Evolutionary conservation across 805 yeast species (phyloP), one percentile per base, ranked within the genome.

Genomic region (Candida easanensis): DNA sequence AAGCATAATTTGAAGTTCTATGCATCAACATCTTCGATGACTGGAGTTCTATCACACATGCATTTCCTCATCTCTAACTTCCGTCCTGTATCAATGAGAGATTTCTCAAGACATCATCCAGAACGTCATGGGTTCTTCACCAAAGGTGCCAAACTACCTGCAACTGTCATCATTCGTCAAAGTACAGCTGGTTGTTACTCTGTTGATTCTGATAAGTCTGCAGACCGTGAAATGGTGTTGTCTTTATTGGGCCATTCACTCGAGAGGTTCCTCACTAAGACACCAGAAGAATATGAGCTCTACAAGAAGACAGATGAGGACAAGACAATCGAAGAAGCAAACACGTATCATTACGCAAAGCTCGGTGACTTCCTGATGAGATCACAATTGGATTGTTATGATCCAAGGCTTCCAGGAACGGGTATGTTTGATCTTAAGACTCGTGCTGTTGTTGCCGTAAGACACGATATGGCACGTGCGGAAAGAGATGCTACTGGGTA

Each of bases 361-460:
- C 66, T 77, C 43, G 88, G 83, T 3, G 71, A 75, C 33, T 86
- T 93, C 54, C 58, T 91, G 13, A 73, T 91, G 78, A 72, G 98
- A 50, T 91, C 98, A 0, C 98, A 91, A 62, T 70, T 93, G 36
- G 99, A 91, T 64, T 88, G 97, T 46, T 69, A 71, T 46, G 90
- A 88, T 62, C 61, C 71, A 0, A 65, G 86, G 28, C 68, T 93
- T 28, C 97, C 97, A 0, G 96, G 96, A 0, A 81, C 84, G 4
- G 97, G 97, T 0, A 82, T 89, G 0, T 91, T 93, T 70, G 99
- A 91, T 63, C 65, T 91, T 44, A 91, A 91, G 56, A 86, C 97
- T 0, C 69, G 99, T 49, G 98, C 97, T 0, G 95, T 85, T 0
- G 80, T 88, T 44, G 86, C 96, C 0, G 80, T 91, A 0, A 71